Evolutionary conservation across 306 rosid genomes (phyloP).

Genomic region (Chamaecrista fasciculata): DNA sequence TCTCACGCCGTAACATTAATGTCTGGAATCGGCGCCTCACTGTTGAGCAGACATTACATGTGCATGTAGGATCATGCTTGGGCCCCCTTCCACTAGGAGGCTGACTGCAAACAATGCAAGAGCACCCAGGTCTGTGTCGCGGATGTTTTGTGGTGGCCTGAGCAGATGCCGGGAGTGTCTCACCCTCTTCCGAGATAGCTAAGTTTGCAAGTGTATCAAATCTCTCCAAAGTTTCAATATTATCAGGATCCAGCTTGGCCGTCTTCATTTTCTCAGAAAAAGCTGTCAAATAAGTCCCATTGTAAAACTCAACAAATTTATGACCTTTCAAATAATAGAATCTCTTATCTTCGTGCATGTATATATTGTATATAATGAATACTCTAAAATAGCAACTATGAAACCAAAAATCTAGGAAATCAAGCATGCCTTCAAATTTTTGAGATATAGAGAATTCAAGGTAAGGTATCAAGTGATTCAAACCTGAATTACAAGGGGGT

Average conservation of each 20-base stretch:
- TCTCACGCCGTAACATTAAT: constrained; percentile 86
- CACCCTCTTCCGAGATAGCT: constrained; percentile 88
- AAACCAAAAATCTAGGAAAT: constrained; percentile 8
- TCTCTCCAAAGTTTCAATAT: constrained; percentile 75
- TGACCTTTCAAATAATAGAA: too few relatives aligned
- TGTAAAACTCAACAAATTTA: too few relatives aligned
- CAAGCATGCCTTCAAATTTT: too few relatives aligned
- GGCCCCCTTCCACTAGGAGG: constrained; percentile 99
- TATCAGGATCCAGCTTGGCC: constrained; percentile 71
- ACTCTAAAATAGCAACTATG: too few relatives aligned
- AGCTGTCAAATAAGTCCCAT: constrained; percentile 43
- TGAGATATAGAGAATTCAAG: too few relatives aligned
- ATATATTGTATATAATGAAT: too few relatives aligned
- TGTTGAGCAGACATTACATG: constrained; percentile 89
- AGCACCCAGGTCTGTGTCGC: constrained; percentile 93
- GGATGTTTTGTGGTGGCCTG: constrained; percentile 98
- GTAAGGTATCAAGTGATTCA: constrained; percentile 40
- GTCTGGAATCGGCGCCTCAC: constrained; percentile 94
- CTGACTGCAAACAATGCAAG: constrained; percentile 97
- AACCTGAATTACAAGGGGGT: constrained; percentile 69
- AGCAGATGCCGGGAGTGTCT: constrained; percentile 65
- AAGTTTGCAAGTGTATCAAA: constrained; percentile 90
- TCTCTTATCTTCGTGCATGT: too few relatives aligned
- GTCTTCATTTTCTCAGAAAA: constrained; percentile 69
- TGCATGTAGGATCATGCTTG: constrained; percentile 91